Percentiles rank a stretch among this genome's conserved stretches.
Evolutionary conservation across 2,329 filamentous ascomycete species (phyloP).

Genomic region (Periconia sp.): DNA sequence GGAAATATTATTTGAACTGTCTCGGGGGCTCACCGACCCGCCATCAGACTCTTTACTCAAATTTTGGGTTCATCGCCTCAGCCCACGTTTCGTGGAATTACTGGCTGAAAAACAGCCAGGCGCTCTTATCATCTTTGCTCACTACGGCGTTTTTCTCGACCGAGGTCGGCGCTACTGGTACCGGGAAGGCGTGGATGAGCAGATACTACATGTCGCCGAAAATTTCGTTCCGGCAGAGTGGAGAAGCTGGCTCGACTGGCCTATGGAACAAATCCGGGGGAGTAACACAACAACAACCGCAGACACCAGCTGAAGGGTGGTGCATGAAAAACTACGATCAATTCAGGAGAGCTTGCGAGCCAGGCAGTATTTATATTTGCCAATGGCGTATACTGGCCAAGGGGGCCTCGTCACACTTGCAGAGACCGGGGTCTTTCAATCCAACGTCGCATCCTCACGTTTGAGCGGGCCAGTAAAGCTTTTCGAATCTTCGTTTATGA

Average conservation of each 20-base stretch:
- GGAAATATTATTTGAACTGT: constrained; percentile 12
- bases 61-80: constrained; percentile 17
- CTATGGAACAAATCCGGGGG: constrained; percentile 16
- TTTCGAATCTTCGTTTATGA: background rate
- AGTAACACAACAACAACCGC: constrained; percentile 2
- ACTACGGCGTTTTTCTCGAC: constrained; percentile 34
- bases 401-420: no score
- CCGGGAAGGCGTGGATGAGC: constrained; percentile 15
- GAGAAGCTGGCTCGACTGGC: constrained; percentile 25
- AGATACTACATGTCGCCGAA: constrained; percentile 17
- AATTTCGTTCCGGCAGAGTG: constrained; percentile 19
- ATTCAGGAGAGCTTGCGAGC: constrained; percentile 5
- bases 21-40: background rate
- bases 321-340: background rate
- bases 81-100: constrained; percentile 19
- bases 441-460: no score
- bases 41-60: constrained; percentile 18
- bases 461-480: background rate
- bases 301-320: background rate
- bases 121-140: constrained; percentile 35
- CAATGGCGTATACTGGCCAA: no score
- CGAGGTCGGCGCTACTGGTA: constrained; percentile 19
- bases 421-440: no score
- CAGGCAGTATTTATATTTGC: background rate
- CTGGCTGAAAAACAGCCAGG: constrained; percentile 26